A percentile compares a stretch with the other conserved stretches of the same genome.
Conservation (phyloP, 352 stramenopile species). For the Phytophthora sojae region DNA sequence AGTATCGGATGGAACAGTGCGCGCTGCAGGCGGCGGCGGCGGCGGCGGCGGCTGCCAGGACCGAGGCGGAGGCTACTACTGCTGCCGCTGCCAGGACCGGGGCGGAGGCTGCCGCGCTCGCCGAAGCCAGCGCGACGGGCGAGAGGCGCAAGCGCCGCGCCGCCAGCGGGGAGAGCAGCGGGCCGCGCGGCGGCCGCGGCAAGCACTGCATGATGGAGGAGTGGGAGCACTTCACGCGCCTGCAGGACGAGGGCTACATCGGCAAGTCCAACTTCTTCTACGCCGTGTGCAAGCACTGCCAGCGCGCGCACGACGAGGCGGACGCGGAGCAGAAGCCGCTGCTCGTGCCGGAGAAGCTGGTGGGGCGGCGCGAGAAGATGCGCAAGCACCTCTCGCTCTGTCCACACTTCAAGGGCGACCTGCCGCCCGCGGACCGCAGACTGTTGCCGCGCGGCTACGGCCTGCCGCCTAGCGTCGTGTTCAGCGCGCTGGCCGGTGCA, state of each 20-base stretch:
- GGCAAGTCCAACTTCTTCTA: conserved; percentile 87
- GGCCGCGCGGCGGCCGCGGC: conserved; percentile 56
- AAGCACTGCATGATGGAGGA: conserved; percentile 89
- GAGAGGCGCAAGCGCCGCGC: conserved; percentile 69
- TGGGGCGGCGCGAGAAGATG: conserved; percentile 82
- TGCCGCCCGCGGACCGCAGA: conserved; percentile 61
- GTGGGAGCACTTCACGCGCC: conserved; percentile 79
- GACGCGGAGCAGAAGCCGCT: conserved; percentile 60
- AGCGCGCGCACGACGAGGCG: conserved; percentile 65
- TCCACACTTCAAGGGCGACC: conserved; percentile 68
- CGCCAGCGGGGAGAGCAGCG: conserved; percentile 36
- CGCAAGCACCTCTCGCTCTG: conserved; percentile 74
- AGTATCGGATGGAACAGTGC: conserved; percentile 70
- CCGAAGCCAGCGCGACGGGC: not conserved
- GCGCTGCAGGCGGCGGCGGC: conserved; percentile 16
- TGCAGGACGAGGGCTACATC: conserved; percentile 84
- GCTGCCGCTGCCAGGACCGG: too few relatives aligned
- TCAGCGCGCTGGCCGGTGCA: conserved; percentile 17
- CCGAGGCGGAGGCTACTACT: conserved; percentile 4
- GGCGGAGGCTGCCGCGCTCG: conserved; percentile 1
- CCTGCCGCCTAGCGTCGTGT: conserved; percentile 29
- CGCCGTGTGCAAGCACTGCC: conserved; percentile 75
- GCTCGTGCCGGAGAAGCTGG: conserved; percentile 68
- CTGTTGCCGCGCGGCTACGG: conserved; percentile 25
- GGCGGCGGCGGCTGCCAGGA: conserved; percentile 7